phyloP scores from a whole-genome alignment of 176 grass and related monocot species.

The Triticum dicoccoides region DNA sequence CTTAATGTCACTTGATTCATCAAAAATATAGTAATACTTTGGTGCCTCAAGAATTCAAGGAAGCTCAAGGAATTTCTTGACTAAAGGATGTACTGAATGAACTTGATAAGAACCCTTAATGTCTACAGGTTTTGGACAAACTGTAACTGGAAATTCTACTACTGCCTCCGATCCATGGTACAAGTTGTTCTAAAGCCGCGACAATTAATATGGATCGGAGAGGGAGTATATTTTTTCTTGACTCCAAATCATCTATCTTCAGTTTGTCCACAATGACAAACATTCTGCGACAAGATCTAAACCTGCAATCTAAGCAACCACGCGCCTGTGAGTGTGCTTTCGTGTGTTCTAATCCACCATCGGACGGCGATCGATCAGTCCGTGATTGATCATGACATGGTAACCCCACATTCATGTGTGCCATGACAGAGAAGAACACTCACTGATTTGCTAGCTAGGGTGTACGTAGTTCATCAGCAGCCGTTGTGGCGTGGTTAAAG shows the following conservation, averaged over 20 bases:
- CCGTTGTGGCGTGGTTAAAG: slow-evolving; percentile 39
- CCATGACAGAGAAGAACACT: not conserved
- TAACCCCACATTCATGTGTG: slow-evolving; percentile 20
- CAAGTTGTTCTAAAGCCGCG: too few species aligned
- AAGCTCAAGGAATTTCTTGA: not conserved
- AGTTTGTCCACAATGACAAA: not conserved
- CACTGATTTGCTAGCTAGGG: not conserved
- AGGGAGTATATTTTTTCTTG: not conserved
- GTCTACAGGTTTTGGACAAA: not conserved
- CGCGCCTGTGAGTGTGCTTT: not conserved
- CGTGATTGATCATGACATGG: not conserved
- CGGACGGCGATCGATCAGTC: too few species aligned
- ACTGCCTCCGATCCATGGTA: too few species aligned
- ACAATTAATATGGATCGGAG: too few species aligned
- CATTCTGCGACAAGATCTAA: not conserved
- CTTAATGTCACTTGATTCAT: not conserved
- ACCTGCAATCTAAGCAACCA: not conserved
- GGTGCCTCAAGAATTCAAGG: not conserved
- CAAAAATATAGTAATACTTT: not conserved
- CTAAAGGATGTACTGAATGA: not conserved
- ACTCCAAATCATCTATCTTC: not conserved
- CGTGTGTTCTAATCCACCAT: slow-evolving; percentile 28
- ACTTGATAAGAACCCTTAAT: not conserved
- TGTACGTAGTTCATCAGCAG: not conserved
- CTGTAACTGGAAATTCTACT: too few species aligned